Percentiles rank a stretch among this genome's conserved stretches.
phyloP scores from a whole-genome alignment of 441 rosid genomes.

The Erodium trifolium region DNA sequence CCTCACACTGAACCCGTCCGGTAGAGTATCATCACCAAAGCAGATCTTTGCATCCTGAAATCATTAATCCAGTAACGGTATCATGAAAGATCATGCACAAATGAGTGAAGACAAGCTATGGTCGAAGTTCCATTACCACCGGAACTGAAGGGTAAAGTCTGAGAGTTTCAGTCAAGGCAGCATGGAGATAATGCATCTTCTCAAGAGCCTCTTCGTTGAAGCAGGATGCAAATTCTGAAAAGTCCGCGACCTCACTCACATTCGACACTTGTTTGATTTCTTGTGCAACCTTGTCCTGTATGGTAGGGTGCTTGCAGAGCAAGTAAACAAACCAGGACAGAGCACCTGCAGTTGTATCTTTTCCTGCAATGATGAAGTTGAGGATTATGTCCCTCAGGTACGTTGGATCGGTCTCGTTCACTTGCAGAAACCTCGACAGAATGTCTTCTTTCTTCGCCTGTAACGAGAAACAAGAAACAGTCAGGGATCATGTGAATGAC shows the following conservation, averaged over 20 bases:
- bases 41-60: slow-evolving; percentile 42
- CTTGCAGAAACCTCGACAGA: slow-evolving; percentile 39
- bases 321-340: slow-evolving; percentile 44
- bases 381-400: slow-evolving; percentile 44
- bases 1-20: slow-evolving; percentile 41
- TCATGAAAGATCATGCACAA: too few relatives aligned
- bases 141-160: slow-evolving; percentile 44
- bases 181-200: slow-evolving; percentile 44
- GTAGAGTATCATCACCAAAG: slow-evolving; percentile 38
- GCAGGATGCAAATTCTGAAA: slow-evolving; percentile 26
- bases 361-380: slow-evolving; percentile 41
- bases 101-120: too few relatives aligned
- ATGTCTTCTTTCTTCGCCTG: slow-evolving; percentile 40
- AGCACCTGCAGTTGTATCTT: slow-evolving; percentile 48
- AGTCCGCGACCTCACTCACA: slow-evolving; percentile 11
- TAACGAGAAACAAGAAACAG: not conserved
- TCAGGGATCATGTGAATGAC: not conserved
- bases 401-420: slow-evolving; percentile 23
- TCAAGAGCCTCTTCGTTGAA: slow-evolving; percentile 33
- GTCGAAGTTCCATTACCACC: slow-evolving; percentile 26
- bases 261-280: slow-evolving; percentile 24
- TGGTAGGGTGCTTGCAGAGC: slow-evolving; percentile 34
- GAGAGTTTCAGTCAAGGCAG: slow-evolving; percentile 45
- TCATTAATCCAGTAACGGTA: too few relatives aligned
- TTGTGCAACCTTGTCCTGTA: slow-evolving; percentile 34